A percentile compares a stretch with the other conserved stretches of the same genome.
These are phyloP conservation scores for Sclerotinia trifoliorum DNA, from an alignment of 2,329 filamentous ascomycete species.

Conservation along the genomic window DNA sequence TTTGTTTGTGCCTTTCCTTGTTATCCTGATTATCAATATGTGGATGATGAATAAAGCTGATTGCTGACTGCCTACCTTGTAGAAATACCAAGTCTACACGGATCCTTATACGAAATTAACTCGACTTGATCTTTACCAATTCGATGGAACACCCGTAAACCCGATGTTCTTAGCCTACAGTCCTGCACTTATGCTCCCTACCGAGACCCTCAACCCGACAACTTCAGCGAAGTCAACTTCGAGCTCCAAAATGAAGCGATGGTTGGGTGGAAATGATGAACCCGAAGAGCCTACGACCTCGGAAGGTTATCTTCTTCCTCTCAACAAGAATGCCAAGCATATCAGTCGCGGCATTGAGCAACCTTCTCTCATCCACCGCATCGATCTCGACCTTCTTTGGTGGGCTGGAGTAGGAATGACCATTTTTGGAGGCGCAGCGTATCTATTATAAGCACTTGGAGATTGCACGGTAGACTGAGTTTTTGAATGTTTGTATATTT, in stretches of 20 bases:
- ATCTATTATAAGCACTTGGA: conserved; percentile 34
- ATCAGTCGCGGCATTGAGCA: conserved; percentile 33
- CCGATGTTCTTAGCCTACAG: conserved; percentile 65
- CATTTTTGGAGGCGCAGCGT: conserved; percentile 40
- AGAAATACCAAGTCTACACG: conserved; percentile 45
- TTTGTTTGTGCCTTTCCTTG: conserved; percentile 39
- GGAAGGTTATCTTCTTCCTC: conserved; percentile 26
- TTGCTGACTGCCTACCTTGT: not conserved
- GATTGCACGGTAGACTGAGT: not conserved
- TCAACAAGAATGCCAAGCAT: conserved; percentile 39
- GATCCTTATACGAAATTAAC: conserved; percentile 62
- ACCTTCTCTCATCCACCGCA: conserved; percentile 27
- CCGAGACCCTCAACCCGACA: conserved; percentile 60
- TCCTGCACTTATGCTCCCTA: conserved; percentile 68
- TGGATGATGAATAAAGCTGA: not conserved
- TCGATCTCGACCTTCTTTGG: conserved; percentile 39
- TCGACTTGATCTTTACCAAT: conserved; percentile 62
- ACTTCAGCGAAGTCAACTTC: conserved; percentile 42
- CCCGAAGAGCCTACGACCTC: conserved; percentile 43
- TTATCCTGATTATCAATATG: not conserved
- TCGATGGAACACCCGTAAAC: conserved; percentile 63
- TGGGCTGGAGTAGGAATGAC: conserved; percentile 40
- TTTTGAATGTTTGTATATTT: conserved; percentile 29
- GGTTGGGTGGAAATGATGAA: conserved; percentile 30
- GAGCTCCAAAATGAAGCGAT: conserved; percentile 42